phyloP scores from a whole-genome alignment of 164 flowering plant species.

The Chimonanthus salicifolius region DNA sequence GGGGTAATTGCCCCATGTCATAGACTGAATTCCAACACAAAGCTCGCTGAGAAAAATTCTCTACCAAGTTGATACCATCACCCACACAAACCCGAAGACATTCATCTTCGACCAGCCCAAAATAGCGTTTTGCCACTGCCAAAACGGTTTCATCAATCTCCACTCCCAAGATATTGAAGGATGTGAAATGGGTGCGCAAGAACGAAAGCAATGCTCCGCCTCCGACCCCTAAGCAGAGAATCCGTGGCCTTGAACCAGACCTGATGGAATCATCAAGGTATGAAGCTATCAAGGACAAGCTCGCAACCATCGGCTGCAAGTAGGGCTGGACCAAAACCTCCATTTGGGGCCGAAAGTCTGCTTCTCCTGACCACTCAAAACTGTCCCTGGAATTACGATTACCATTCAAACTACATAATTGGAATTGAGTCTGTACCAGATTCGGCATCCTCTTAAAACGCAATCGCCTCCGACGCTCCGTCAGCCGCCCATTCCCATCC shows the following conservation, averaged over 20 bases:
- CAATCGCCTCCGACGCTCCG: slow-evolving; percentile 62
- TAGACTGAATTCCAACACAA: not conserved
- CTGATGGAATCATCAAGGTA: slow-evolving; percentile 29
- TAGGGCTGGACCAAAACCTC: slow-evolving; percentile 66
- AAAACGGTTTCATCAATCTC: slow-evolving; percentile 68
- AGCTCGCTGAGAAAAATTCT: slow-evolving; percentile 20
- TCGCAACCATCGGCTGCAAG: slow-evolving; percentile 78
- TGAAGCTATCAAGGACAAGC: slow-evolving; percentile 42
- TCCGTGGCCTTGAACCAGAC: slow-evolving; percentile 43
- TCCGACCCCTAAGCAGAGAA: slow-evolving; percentile 80
- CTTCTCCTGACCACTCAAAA: slow-evolving; percentile 17
- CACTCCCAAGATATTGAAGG: slow-evolving; percentile 64
- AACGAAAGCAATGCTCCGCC: slow-evolving; percentile 81
- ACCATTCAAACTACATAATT: slow-evolving; percentile 26
- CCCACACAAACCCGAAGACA: slow-evolving; percentile 38
- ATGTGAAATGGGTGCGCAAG: slow-evolving; percentile 40
- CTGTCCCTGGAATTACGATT: not conserved
- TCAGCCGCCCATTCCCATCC: slow-evolving; percentile 14
- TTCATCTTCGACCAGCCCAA: slow-evolving; percentile 54
- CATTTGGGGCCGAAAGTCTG: slow-evolving; percentile 35
- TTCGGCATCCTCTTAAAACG: slow-evolving; percentile 93
- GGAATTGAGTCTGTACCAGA: slow-evolving; percentile 66
- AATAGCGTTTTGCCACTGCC: slow-evolving; percentile 44
- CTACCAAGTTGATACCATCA: slow-evolving; percentile 53
- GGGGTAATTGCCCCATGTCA: not conserved